Evolutionary conservation across 306 rosid species (phyloP).

Genomic region (Pyrus bretschneideri): DNA sequence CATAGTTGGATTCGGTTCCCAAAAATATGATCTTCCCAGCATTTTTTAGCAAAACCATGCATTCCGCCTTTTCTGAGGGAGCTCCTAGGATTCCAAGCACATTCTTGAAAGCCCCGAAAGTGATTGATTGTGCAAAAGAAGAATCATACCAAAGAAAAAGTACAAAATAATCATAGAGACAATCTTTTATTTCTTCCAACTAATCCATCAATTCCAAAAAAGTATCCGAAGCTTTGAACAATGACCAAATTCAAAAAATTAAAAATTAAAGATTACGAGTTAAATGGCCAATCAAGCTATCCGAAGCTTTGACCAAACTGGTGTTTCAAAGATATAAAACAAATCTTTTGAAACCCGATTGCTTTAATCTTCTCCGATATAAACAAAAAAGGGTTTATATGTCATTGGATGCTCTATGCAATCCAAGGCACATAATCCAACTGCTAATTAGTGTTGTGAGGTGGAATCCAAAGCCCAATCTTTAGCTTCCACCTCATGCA

Average conservation of each 20-base stretch:
- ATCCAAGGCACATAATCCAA: constrained; percentile 38
- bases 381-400: constrained; percentile 35
- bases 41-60: not conserved
- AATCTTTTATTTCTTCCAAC: constrained; percentile 27
- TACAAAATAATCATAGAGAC: constrained; percentile 17
- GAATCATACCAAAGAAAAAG: constrained; percentile 8
- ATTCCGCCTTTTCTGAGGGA: constrained; percentile 9
- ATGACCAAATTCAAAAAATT: not conserved
- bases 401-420: constrained; percentile 83
- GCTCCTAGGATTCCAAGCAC: constrained; percentile 52
- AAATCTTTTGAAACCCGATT: constrained; percentile 54
- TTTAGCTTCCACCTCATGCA: constrained; percentile 40
- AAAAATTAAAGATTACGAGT: constrained; percentile 19
- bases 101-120: constrained; percentile 15
- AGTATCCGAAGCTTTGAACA: constrained; percentile 22
- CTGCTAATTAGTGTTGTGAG: constrained; percentile 43
- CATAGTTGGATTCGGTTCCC: no score
- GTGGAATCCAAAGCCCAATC: constrained; percentile 84
- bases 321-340: constrained; percentile 66
- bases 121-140: constrained; percentile 22
- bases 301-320: constrained; percentile 48
- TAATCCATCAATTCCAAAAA: constrained; percentile 21
- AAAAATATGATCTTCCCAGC: rapidly evolving
- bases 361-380: constrained; percentile 21
- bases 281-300: constrained; percentile 39